phyloP scores from a whole-genome alignment of 2,329 filamentous ascomycete genomes.

The Colletotrichum cordylinicola region DNA sequence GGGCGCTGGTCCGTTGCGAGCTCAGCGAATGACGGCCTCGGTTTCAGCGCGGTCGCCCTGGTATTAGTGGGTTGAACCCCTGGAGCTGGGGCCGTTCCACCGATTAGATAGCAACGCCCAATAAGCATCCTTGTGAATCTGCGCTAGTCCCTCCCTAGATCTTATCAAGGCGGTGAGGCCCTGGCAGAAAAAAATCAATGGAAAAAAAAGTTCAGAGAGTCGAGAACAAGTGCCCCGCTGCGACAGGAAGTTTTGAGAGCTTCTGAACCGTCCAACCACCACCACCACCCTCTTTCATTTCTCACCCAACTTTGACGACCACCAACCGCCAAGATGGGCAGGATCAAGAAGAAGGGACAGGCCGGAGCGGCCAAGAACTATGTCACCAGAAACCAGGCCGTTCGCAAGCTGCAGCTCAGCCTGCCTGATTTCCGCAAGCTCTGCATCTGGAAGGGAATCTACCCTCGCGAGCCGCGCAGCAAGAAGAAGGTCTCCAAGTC shows the following conservation, averaged over 20 bases:
- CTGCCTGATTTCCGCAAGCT: conserved; percentile 96
- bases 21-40: conserved; percentile 2
- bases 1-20: not conserved
- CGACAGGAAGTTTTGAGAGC: conserved; percentile 17
- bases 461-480: conserved; percentile 94
- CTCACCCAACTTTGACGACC: conserved; percentile 16
- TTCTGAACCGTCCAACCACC: conserved; percentile 17
- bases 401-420: conserved; percentile 97
- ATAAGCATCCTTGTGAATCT: not conserved
- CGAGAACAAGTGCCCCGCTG: conserved; percentile 36
- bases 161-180: conserved; percentile 18
- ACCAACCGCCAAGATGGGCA: conserved; percentile 58
- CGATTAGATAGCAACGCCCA: conserved; percentile 16
- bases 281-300: not conserved
- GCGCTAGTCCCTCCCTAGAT: conserved; percentile 5
- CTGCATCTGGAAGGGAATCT: conserved; percentile 99
- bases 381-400: conserved; percentile 94
- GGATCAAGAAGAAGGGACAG: conserved; percentile 91
- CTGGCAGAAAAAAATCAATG: conserved; percentile 28
- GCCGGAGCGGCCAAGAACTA: conserved; percentile 97
- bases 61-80: conserved; percentile 16
- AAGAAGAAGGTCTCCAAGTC: conserved; percentile 97
- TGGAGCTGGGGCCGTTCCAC: conserved; percentile 3
- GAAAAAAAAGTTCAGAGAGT: conserved; percentile 34
- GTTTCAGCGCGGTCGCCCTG: conserved; percentile 1